phyloP scores from a whole-genome alignment of 2,329 filamentous ascomycete genomes.

The Microcera coccophila region DNA sequence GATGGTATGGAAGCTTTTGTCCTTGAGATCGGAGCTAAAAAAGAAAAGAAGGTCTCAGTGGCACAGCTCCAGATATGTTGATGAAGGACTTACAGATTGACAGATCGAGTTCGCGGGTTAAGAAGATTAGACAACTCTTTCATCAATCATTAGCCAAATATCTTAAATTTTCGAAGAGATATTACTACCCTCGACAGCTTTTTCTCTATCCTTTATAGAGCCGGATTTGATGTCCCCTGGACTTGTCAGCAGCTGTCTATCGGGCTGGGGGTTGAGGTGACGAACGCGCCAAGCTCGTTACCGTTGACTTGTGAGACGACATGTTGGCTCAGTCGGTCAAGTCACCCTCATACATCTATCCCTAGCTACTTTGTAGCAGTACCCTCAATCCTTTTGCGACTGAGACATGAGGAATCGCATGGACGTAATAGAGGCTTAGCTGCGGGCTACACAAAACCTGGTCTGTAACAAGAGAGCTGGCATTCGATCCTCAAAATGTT shows the following conservation, averaged over 20 bases:
- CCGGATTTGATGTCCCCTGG: slow-evolving; percentile 35
- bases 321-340: too few relatives aligned
- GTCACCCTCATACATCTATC: too few relatives aligned
- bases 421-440: too few relatives aligned
- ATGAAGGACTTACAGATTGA: slow-evolving; percentile 34
- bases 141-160: slow-evolving; percentile 1
- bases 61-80: too few relatives aligned
- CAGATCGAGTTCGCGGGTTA: slow-evolving; percentile 34
- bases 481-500: too few relatives aligned
- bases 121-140: slow-evolving; percentile 38
- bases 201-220: slow-evolving; percentile 36
- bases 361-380: too few relatives aligned
- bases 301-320: slow-evolving; percentile 33
- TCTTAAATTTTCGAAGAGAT: background rate
- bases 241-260: slow-evolving; percentile 8
- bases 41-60: too few relatives aligned
- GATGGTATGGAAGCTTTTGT: slow-evolving; percentile 76
- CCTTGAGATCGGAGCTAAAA: slow-evolving; percentile 50
- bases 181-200: slow-evolving; percentile 39
- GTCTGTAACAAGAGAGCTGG: too few relatives aligned
- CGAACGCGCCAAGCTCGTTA: slow-evolving; percentile 35
- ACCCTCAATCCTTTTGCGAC: too few relatives aligned
- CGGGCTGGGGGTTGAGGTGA: slow-evolving; percentile 4
- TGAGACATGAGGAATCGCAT: too few relatives aligned
- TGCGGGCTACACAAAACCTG: too few relatives aligned